Percentiles rank a stretch among this genome's conserved stretches.
Conservation (phyloP, 768 basidiomycete genomes). For the Tricholoma hemisulphureum region DNA sequence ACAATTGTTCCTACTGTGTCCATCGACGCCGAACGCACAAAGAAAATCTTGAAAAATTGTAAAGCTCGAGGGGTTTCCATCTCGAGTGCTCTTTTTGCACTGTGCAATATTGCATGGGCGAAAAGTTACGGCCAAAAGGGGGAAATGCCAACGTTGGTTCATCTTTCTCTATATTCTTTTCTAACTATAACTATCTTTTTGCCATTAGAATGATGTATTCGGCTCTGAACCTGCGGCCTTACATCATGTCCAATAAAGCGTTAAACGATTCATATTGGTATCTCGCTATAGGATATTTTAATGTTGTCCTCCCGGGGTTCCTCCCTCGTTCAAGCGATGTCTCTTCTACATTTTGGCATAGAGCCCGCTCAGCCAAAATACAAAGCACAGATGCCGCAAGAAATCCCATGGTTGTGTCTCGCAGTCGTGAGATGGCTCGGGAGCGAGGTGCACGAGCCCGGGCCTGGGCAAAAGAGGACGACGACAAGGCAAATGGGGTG, state of each 20-base stretch:
- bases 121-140: slow-evolving; percentile 41
- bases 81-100: slow-evolving; percentile 70
- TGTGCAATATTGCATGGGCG: slow-evolving; percentile 76
- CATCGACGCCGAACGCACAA: slow-evolving; percentile 55
- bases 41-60: slow-evolving; percentile 63
- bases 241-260: slow-evolving; percentile 42
- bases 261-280: slow-evolving; percentile 73
- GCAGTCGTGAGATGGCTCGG: slow-evolving; percentile 62
- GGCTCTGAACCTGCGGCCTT: slow-evolving; percentile 74
- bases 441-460: slow-evolving; percentile 61
- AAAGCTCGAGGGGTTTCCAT: slow-evolving; percentile 72
- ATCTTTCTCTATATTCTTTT: background rate
- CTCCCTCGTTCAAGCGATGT: slow-evolving; percentile 46
- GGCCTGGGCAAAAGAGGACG: slow-evolving; percentile 74
- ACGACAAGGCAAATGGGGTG: slow-evolving; percentile 51
- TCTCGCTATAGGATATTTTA: slow-evolving; percentile 80
- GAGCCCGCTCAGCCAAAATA: slow-evolving; percentile 63
- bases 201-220: slow-evolving; percentile 74
- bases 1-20: slow-evolving; percentile 73
- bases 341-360: slow-evolving; percentile 64
- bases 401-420: slow-evolving; percentile 56
- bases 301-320: slow-evolving; percentile 76
- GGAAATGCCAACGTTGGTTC: slow-evolving; percentile 52
- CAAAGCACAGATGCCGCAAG: slow-evolving; percentile 70
- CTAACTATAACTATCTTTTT: background rate